Evolutionary conservation across 2,329 filamentous ascomycete genomes (phyloP).

Genomic region (Apiospora sp.): DNA sequence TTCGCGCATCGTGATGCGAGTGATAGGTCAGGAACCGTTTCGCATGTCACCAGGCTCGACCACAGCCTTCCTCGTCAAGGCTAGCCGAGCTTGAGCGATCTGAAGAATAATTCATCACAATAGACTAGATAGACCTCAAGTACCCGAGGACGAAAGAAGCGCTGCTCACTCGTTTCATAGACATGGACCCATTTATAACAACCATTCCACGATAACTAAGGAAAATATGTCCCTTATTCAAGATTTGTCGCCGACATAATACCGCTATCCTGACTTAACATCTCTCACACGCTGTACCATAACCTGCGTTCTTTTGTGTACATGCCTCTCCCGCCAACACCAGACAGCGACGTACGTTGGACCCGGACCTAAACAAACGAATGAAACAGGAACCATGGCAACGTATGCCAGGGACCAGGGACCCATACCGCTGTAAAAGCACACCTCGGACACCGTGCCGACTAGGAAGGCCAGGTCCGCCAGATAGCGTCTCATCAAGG

Average conservation of each 20-base stretch:
- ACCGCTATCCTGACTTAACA: too few species aligned
- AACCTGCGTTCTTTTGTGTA: not conserved
- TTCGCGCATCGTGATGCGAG: slow-evolving; percentile 49
- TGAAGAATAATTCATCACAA: not conserved
- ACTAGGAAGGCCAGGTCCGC: slow-evolving; percentile 14
- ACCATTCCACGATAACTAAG: too few species aligned
- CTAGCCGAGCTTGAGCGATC: slow-evolving; percentile 27
- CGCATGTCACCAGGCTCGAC: slow-evolving; percentile 58
- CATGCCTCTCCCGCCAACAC: slow-evolving; percentile 24
- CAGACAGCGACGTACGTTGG: slow-evolving; percentile 18
- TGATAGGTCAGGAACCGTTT: slow-evolving; percentile 59
- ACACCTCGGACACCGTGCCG: slow-evolving; percentile 22
- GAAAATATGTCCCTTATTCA: too few species aligned
- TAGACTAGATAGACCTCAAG: too few species aligned
- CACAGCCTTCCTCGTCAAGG: slow-evolving; percentile 64
- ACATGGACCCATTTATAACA: too few species aligned
- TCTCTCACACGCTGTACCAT: not conserved
- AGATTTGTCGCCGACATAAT: not conserved
- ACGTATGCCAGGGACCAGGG: not conserved
- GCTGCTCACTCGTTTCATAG: too few species aligned
- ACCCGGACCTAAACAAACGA: slow-evolving; percentile 31
- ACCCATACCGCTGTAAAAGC: not conserved
- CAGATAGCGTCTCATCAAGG: not conserved
- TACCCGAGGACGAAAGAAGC: too few species aligned
- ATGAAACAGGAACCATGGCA: not conserved